Evolutionary conservation across 768 basidiomycete species (phyloP).

Genomic region (Brasilioporus rufonigricans): DNA sequence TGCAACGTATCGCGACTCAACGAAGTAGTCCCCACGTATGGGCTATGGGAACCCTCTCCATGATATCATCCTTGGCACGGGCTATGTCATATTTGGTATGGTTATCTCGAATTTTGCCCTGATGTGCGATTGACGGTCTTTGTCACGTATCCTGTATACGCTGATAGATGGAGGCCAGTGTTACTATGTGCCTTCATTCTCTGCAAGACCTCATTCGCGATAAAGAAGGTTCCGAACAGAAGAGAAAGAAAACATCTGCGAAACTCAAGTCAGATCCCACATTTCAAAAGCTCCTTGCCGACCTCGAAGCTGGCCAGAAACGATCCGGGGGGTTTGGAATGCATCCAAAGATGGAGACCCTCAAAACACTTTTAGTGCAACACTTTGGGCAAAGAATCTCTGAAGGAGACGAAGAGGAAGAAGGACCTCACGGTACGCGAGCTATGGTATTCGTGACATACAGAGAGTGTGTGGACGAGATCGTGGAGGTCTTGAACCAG

Average conservation of each 20-base stretch:
- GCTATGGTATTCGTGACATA: slow-evolving; percentile 97
- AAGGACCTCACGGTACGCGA: slow-evolving; percentile 45
- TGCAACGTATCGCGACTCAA: slow-evolving; percentile 39
- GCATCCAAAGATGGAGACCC: slow-evolving; percentile 93
- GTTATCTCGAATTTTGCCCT: background rate
- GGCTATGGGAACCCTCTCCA: slow-evolving; percentile 50
- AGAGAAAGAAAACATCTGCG: slow-evolving; percentile 38
- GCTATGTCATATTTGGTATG: slow-evolving; percentile 88
- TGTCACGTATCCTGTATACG: background rate
- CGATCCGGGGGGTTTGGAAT: slow-evolving; percentile 47
- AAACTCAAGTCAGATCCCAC: slow-evolving; percentile 52
- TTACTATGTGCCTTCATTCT: slow-evolving; percentile 70
- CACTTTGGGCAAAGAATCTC: slow-evolving; percentile 58
- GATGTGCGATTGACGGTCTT: background rate
- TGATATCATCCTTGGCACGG: slow-evolving; percentile 61
- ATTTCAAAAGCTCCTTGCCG: slow-evolving; percentile 64
- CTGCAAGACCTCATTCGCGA: slow-evolving; percentile 52
- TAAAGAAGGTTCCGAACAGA: slow-evolving; percentile 28
- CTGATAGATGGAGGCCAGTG: slow-evolving; percentile 75
- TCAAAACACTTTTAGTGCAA: slow-evolving; percentile 69
- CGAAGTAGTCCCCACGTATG: slow-evolving; percentile 38
- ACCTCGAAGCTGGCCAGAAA: slow-evolving; percentile 59
- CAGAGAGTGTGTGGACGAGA: slow-evolving; percentile 87
- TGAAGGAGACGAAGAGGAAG: slow-evolving; percentile 37
- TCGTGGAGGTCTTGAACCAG: slow-evolving; percentile 74